A percentile compares a stretch with the other conserved stretches of the same genome.
Conservation (phyloP, 1,139 yeast species). For the Ogataea hybrid region DNA sequence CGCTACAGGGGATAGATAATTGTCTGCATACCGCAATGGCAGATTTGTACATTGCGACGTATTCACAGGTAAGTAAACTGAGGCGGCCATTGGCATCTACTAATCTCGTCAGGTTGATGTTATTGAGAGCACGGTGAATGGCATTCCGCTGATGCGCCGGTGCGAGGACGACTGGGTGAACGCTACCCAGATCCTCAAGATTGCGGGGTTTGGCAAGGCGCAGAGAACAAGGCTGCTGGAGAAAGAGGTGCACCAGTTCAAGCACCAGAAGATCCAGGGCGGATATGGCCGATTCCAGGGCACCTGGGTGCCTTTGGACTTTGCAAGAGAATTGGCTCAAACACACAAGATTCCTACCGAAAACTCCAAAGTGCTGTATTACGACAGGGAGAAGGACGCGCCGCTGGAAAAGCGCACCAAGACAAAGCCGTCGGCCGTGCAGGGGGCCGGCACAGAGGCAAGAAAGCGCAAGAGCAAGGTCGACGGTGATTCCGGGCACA, state of each 20-base stretch:
- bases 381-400: constrained; percentile 28
- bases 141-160: constrained; percentile 35
- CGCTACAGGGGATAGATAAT: no score
- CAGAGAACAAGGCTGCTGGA: constrained; percentile 57
- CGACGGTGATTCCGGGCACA: constrained; percentile 11
- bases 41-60: constrained; percentile 29
- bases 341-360: constrained; percentile 44
- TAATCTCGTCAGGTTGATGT: constrained; percentile 30
- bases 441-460: constrained; percentile 6
- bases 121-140: constrained; percentile 30
- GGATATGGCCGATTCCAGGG: constrained; percentile 67
- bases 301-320: constrained; percentile 55
- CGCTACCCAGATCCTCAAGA: constrained; percentile 59
- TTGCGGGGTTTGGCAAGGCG: constrained; percentile 60
- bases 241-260: constrained; percentile 54
- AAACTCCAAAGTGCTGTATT: constrained; percentile 38
- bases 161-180: constrained; percentile 36
- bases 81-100: neutral
- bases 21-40: constrained; percentile 13
- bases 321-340: constrained; percentile 48
- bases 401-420: constrained; percentile 27
- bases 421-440: constrained; percentile 10
- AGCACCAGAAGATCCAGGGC: constrained; percentile 61
- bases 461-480: constrained; percentile 17
- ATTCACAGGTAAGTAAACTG: constrained; percentile 26